Evolutionary conservation across 2,329 filamentous ascomycete species (phyloP), one percentile per base, ranked within the genome.

Genomic region (Colletotrichum paranaense): DNA sequence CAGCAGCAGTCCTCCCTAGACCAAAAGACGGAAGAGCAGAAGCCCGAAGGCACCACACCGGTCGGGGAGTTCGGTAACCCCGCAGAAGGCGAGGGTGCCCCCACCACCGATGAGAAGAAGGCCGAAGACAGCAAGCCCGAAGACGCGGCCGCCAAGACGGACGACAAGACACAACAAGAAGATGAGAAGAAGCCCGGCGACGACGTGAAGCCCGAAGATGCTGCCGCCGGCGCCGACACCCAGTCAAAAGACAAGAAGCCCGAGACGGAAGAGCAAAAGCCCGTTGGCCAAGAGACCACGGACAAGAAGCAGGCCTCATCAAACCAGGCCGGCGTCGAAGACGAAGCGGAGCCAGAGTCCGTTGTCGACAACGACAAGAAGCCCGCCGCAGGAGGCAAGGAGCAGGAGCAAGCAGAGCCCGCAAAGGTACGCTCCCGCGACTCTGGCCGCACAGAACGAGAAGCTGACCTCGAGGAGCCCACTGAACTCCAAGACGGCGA

Each of bases 241-340:
- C 38, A 73, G 14, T 38, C 76, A 46, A 52, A 68, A 32, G 35
- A 76, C 52, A 62, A 76, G 68, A 67, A 77, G 58, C 64, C 76
- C 16, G 67, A 76, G 30, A 14, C 62, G 3, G 74, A 73, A 67
- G 78, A 77, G 58, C 72, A 74, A 14, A 57, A 73, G 32, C 49
- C 62, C 30, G 32, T 35, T 0, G 67, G 73, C n/a, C 67, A 79
- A 32, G 76, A 78, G 63, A 75, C 42, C 42, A 49, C 78, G 56
- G 63, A 77, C 42, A 65, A 78, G 28, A 76, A 78, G 60, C 72
- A 77, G 38, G 77, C 55, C 2, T 49, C 63, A 9, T 2, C 42
- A 24, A 42, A 57, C 76, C 63, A 76, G 22, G 32, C 63, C 63
- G 38, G 73, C 24, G 78, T 77, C 32, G 78, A 78, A 38, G 74